Evolutionary conservation across 2,329 filamentous ascomycete species (phyloP).

Genomic region (Reticulascus tulasneorum): DNA sequence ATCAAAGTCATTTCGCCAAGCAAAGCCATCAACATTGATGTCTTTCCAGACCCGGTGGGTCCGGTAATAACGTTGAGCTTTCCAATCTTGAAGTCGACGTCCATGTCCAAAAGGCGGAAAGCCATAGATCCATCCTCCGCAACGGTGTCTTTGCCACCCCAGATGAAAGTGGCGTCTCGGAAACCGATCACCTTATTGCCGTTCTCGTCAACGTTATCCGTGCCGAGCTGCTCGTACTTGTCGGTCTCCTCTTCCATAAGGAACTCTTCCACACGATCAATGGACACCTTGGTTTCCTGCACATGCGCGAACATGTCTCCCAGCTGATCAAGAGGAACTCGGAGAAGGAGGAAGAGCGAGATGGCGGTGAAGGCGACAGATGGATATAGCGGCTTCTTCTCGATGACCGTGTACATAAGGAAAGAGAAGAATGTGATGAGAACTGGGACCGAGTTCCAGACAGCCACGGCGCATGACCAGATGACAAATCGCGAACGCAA

Average conservation of each 20-base stretch:
- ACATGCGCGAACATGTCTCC: conserved; percentile 99
- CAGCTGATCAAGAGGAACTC: conserved; percentile 89
- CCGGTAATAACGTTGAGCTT: conserved; percentile 91
- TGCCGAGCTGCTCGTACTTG: conserved; percentile 81
- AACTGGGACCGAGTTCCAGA: conserved; percentile 95
- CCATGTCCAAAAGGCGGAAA: conserved; percentile 78
- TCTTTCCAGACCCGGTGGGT: conserved; percentile 92
- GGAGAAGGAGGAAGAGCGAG: conserved; percentile 89
- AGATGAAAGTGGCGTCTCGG: conserved; percentile 78
- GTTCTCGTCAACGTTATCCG: conserved; percentile 63
- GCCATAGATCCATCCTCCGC: conserved; percentile 64
- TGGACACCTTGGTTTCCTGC: conserved; percentile 93
- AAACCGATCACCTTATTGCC: conserved; percentile 79
- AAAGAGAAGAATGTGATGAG: conserved; percentile 97
- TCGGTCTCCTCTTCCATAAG: conserved; percentile 91
- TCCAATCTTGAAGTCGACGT: conserved; percentile 78
- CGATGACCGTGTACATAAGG: conserved; percentile 84
- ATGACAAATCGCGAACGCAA: conserved; percentile 81
- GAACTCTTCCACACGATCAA: conserved; percentile 95
- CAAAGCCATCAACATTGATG: conserved; percentile 90
- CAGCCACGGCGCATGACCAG: conserved; percentile 86
- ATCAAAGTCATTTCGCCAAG: conserved; percentile 93
- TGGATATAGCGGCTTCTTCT: conserved; percentile 83
- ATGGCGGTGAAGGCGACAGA: conserved; percentile 95
- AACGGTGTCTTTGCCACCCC: conserved; percentile 68